Percentiles rank a stretch among this genome's conserved stretches.
Evolutionary conservation across 352 stramenopile genomes (phyloP).

Genomic region (Phytophthora tentaculata): DNA sequence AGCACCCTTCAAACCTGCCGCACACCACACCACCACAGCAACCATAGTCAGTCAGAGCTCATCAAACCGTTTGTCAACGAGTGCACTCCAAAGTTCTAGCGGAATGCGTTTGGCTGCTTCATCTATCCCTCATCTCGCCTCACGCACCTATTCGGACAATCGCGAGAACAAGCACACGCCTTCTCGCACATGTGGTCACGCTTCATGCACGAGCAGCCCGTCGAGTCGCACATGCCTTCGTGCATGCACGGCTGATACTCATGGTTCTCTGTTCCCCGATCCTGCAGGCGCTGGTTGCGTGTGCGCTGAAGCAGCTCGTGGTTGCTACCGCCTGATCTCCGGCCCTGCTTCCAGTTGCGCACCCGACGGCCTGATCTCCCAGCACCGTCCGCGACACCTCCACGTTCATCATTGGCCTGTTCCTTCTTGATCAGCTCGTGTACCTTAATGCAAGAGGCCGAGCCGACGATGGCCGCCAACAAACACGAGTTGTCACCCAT

Average conservation of each 20-base stretch:
- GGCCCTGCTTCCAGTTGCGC: conserved; percentile 53
- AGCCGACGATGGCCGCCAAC: conserved; percentile 58
- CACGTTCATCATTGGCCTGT: conserved; percentile 13
- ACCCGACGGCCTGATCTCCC: conserved; percentile 22
- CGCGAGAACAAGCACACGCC: conserved; percentile 47
- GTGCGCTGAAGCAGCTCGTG: conserved; percentile 64
- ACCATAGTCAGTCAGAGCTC: not conserved
- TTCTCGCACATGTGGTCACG: conserved; percentile 56
- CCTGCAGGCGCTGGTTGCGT: conserved; percentile 68
- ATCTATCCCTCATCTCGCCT: not conserved
- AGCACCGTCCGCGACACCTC: not conserved
- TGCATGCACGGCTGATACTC: conserved; percentile 83
- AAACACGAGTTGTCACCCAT: conserved; percentile 74
- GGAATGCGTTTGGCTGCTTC: not conserved
- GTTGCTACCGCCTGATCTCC: conserved; percentile 50
- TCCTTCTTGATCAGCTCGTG: conserved; percentile 52
- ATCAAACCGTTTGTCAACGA: not conserved
- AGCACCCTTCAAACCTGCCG: conserved; percentile 58
- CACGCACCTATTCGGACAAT: conserved; percentile 53
- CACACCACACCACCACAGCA: conserved; percentile 7
- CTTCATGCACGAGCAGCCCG: conserved; percentile 67
- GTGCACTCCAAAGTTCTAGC: not conserved
- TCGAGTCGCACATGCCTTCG: conserved; percentile 62
- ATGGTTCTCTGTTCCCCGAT: conserved; percentile 59
- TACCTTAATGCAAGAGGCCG: conserved; percentile 49